Base-by-base conservation (phyloP, 495 filamentous ascomycete genomes). In the Xylaria venustula region DNA sequence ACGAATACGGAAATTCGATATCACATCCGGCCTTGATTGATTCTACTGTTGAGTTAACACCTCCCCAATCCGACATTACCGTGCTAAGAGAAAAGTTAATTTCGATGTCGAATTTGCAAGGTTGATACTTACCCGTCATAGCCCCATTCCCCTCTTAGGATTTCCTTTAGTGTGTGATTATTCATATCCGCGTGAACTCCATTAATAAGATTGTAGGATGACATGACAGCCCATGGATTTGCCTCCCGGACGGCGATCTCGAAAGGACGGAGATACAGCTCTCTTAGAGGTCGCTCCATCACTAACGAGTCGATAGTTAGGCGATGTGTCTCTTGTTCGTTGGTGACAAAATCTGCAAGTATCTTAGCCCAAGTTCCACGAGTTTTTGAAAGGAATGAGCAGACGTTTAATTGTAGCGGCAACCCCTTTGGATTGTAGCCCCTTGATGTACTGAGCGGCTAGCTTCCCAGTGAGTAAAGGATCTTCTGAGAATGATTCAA, bases 401-500 rank as follows among this genome's bases (percentile, higher is more conserved):
- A 65, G 49, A 84, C 81, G 91, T 78, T 96, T 96, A 55, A 93
- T 81, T 0, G 90, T 91, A 20, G 90, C 88, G 12, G 85, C 87
- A 34, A 94, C 84, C 8, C 90, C 88, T 58, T 84, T 85, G 46
- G 85, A 83, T 68, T 96, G 90, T 32, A 94, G 75, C 11, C 90
- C 90, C 59, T 83, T 85, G 67, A 88, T 88, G 55, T 90, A 87
- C 67, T 87, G 77, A 3, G 88, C 85, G 28, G 90, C 88, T 63
- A 93, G 76, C 58, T 85, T 88, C 7, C 91, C 91, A 0, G 90
- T 88, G 3, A 96, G 78, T 15, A 87, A 78, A 11, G 90, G 91
- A 63, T 94, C 91, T 69, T 94, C 91, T 5, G 90, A 90, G 71
- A 92, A 93, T 0, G 89, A 91, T 74, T 95, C 91, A 60, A 93